Percentiles rank a stretch among this genome's conserved stretches.
Conservation (phyloP, 352 stramenopile genomes). For the Globisporangium cystogenes region DNA sequence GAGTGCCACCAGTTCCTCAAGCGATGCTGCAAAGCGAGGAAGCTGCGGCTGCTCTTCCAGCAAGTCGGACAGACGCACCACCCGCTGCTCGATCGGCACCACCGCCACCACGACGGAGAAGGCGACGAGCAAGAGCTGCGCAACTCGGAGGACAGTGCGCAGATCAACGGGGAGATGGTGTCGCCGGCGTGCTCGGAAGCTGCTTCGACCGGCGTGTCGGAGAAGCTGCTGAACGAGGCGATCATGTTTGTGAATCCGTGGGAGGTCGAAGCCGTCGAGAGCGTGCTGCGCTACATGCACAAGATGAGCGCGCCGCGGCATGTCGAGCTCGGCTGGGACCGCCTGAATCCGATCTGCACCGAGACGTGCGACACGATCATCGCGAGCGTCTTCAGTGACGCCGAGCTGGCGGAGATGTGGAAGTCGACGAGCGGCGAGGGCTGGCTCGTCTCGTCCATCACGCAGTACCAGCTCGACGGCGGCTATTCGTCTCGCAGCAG, state of each 20-base stretch:
- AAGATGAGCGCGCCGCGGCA: slow-evolving; percentile 30
- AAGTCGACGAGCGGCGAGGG: slow-evolving; percentile 59
- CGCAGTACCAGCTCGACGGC: slow-evolving; percentile 70
- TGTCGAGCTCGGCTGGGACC: slow-evolving; percentile 74
- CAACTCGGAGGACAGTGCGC: background rate
- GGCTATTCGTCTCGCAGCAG: slow-evolving; percentile 22
- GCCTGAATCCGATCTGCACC: slow-evolving; percentile 54
- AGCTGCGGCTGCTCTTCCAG: slow-evolving; percentile 58
- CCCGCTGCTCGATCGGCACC: slow-evolving; percentile 37
- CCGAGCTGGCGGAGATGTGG: slow-evolving; percentile 67
- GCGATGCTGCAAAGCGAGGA: slow-evolving; percentile 71
- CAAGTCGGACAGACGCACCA: slow-evolving; percentile 39
- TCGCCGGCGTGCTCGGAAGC: background rate
- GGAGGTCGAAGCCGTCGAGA: slow-evolving; percentile 71
- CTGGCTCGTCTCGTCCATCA: slow-evolving; percentile 81
- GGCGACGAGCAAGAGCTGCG: background rate
- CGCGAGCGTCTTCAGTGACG: slow-evolving; percentile 49
- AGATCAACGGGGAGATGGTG: background rate
- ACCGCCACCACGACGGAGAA: background rate
- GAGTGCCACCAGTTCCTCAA: slow-evolving; percentile 51
- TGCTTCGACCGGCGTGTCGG: background rate
- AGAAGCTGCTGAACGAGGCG: slow-evolving; percentile 34
- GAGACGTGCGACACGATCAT: slow-evolving; percentile 64
- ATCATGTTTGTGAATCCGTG: slow-evolving; percentile 85
- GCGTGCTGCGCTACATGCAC: slow-evolving; percentile 62